phyloP scores from a whole-genome alignment of 2,329 filamentous ascomycete species.

The Akanthomyces uredinophilus region DNA sequence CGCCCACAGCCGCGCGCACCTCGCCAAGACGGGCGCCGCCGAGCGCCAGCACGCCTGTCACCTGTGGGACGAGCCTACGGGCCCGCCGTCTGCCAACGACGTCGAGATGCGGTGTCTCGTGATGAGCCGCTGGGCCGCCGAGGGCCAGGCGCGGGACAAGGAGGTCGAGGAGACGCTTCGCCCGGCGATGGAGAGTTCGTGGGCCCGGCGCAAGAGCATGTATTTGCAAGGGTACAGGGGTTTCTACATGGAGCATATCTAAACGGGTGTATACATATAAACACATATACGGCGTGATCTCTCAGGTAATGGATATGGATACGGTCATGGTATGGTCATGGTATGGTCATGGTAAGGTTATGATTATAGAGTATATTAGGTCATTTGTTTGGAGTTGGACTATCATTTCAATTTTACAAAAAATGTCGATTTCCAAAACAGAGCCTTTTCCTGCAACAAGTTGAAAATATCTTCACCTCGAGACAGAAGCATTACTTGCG shows the following conservation, averaged over 20 bases:
- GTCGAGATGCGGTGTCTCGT: not conserved
- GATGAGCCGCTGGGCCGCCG: not conserved
- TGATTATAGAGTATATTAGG: not conserved
- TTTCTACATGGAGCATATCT: constrained; percentile 1
- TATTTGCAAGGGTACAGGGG: not conserved
- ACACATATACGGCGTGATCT: not conserved
- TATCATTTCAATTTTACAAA: not conserved
- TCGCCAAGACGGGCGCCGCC: not conserved
- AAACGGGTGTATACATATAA: not conserved
- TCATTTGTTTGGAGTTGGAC: not conserved
- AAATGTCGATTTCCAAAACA: no score
- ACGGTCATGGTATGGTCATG: not conserved
- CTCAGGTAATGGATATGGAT: not conserved
- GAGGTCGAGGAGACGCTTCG: not conserved
- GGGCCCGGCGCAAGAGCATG: constrained; percentile 1
- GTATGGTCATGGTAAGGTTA: no score
- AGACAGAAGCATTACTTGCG: not conserved
- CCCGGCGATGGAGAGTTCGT: constrained; percentile 1
- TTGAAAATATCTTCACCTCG: no score
- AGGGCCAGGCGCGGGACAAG: not conserved
- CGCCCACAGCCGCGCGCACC: not conserved
- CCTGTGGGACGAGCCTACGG: constrained; percentile 5
- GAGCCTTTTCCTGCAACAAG: no score
- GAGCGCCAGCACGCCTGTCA: not conserved
- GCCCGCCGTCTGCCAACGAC: not conserved